phyloP scores from a whole-genome alignment of 208 protist species.

The Crithidia fasciculata region DNA sequence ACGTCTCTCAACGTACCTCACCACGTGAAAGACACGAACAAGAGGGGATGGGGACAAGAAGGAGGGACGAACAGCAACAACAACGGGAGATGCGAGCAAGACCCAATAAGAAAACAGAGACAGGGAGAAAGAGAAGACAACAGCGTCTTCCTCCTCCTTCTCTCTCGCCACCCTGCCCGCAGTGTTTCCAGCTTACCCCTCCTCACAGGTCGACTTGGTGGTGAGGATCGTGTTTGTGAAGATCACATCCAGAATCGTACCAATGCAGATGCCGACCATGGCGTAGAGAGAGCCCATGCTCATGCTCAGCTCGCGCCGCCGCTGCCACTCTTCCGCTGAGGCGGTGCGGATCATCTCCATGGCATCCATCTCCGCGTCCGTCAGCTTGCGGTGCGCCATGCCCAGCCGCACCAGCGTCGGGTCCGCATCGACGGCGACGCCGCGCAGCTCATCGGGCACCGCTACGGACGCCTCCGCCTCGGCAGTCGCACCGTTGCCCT shows the following conservation, averaged over 20 bases:
- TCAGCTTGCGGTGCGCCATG: slow-evolving; percentile 3
- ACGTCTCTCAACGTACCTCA: too few relatives aligned
- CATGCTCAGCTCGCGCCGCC: slow-evolving; percentile 81
- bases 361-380: slow-evolving; percentile 29
- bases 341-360: slow-evolving; percentile 30
- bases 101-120: too few relatives aligned
- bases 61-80: too few relatives aligned
- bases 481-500: neutral
- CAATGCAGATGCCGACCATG: slow-evolving; percentile 79
- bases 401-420: slow-evolving; percentile 8
- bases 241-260: slow-evolving; percentile 68
- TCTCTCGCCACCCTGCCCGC: neutral
- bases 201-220: slow-evolving; percentile 18
- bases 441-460: neutral
- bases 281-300: slow-evolving; percentile 86
- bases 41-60: too few relatives aligned
- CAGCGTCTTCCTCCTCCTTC: neutral
- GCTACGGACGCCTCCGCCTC: slow-evolving; percentile 1
- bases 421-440: neutral
- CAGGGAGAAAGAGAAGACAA: too few relatives aligned
- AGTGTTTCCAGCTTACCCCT: neutral
- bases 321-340: slow-evolving; percentile 47
- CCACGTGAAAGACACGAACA: too few relatives aligned
- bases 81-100: too few relatives aligned
- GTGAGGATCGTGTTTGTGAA: slow-evolving; percentile 75